A percentile compares a stretch with the other conserved stretches of the same genome.
These are phyloP conservation scores for Entomortierella lignicola DNA, from an alignment of 192 early-diverging fungal genomes.

Conservation along the genomic window DNA sequence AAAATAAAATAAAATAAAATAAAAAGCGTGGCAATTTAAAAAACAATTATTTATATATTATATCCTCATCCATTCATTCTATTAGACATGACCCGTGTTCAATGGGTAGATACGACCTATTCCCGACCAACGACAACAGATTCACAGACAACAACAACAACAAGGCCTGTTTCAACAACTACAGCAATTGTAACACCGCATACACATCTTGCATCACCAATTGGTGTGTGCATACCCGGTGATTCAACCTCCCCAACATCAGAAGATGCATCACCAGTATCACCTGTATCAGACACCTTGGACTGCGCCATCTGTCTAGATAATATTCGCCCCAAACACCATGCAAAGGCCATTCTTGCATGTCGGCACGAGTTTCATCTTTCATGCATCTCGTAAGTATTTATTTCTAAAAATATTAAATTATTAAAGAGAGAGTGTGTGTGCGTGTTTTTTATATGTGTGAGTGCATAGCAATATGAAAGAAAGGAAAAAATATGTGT, in stretches of 20 bases:
- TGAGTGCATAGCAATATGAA: too few relatives aligned
- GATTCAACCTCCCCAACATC: not conserved
- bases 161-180: not conserved
- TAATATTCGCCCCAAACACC: conserved; percentile 33
- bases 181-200: not conserved
- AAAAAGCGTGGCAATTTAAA: not conserved
- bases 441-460: too few relatives aligned
- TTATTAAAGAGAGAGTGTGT: too few relatives aligned
- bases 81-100: conserved; percentile 31
- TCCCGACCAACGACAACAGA: not conserved
- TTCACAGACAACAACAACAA: conserved; percentile 1
- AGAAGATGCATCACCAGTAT: not conserved
- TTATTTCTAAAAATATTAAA: not conserved
- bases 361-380: conserved; percentile 53
- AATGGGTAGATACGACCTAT: conserved; percentile 15
- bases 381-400: conserved; percentile 53
- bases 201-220: not conserved
- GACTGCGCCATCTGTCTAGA: conserved; percentile 51
- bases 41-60: not conserved
- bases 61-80: not conserved
- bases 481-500: too few relatives aligned
- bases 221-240: not conserved
- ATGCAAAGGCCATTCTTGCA: conserved; percentile 49
- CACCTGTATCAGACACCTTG: not conserved
- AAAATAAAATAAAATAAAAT: too few relatives aligned